phyloP scores from a whole-genome alignment of 768 basidiomycete species.

The Macrolepiota fuliginosa region DNA sequence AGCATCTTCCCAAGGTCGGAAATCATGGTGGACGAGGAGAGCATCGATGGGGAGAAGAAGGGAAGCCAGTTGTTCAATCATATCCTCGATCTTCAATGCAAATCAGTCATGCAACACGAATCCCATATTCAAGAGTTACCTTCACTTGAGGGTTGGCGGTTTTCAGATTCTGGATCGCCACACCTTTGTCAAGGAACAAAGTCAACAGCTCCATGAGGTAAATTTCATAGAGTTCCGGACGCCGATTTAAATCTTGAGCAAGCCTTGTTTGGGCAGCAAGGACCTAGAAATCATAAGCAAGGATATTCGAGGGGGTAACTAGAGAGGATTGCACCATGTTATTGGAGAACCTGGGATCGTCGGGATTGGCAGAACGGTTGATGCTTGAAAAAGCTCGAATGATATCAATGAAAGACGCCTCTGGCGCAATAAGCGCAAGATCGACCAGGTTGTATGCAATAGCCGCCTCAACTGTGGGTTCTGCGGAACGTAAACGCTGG shows the following conservation, averaged over 20 bases:
- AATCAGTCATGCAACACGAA: not conserved
- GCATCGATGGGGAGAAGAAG: constrained; percentile 90
- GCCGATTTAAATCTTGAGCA: constrained; percentile 70
- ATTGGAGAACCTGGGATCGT: constrained; percentile 85
- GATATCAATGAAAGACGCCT: constrained; percentile 78
- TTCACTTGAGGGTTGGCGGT: constrained; percentile 64
- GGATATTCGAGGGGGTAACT: not conserved
- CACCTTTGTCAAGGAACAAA: constrained; percentile 87
- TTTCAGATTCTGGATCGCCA: constrained; percentile 83
- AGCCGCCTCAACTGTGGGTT: constrained; percentile 85
- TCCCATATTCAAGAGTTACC: constrained; percentile 33
- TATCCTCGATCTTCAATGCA: constrained; percentile 61
- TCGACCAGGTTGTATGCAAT: constrained; percentile 92
- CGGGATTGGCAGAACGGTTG: constrained; percentile 82
- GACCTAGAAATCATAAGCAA: constrained; percentile 43
- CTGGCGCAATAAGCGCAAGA: constrained; percentile 76
- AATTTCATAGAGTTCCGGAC: constrained; percentile 73
- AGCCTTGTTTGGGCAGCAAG: constrained; percentile 89
- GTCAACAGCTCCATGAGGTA: constrained; percentile 85
- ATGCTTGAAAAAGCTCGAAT: constrained; percentile 82
- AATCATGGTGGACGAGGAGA: constrained; percentile 69
- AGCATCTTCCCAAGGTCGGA: constrained; percentile 54
- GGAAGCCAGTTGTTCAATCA: constrained; percentile 85
- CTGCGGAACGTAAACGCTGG: constrained; percentile 81
- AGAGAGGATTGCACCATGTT: constrained; percentile 62